These are phyloP conservation scores for Verticillium zaregamsianum DNA, from an alignment of 2,329 filamentous ascomycete genomes.

Conservation along the genomic window DNA sequence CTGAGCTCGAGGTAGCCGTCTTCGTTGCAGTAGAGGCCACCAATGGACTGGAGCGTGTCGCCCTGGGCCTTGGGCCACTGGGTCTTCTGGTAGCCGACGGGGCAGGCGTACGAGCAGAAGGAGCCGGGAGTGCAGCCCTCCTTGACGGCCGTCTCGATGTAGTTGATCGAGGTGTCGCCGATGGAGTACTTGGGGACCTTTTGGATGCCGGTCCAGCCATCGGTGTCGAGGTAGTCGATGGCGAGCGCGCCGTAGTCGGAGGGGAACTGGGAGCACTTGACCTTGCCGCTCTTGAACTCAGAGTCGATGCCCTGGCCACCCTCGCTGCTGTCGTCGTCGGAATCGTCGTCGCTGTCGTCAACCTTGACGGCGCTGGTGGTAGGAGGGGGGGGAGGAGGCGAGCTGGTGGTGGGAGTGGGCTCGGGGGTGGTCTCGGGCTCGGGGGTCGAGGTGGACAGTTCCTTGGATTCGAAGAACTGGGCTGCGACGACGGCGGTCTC, in stretches of 20 bases:
- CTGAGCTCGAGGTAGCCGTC: constrained; percentile 74
- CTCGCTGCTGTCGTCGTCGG: constrained; percentile 15
- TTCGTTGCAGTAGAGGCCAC: constrained; percentile 76
- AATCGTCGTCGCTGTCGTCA: constrained; percentile 16
- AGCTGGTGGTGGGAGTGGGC: constrained; percentile 16
- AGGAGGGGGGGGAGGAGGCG: constrained; percentile 20
- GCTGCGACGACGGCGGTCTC: constrained; percentile 31
- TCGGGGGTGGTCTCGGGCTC: constrained; percentile 22
- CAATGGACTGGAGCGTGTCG: constrained; percentile 74
- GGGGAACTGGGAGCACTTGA: constrained; percentile 72
- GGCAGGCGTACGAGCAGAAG: constrained; percentile 93
- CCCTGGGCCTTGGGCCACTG: constrained; percentile 85
- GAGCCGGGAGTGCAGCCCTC: constrained; percentile 58
- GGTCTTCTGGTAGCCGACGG: constrained; percentile 84
- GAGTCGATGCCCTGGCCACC: constrained; percentile 52
- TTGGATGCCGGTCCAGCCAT: constrained; percentile 80
- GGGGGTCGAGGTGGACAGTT: constrained; percentile 25
- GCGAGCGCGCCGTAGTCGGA: constrained; percentile 73
- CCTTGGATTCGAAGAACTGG: constrained; percentile 48
- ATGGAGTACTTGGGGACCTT: constrained; percentile 47
- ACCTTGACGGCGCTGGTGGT: constrained; percentile 17
- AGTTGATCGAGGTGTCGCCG: constrained; percentile 51
- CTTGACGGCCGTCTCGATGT: constrained; percentile 59
- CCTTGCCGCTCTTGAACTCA: constrained; percentile 70
- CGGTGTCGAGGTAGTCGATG: constrained; percentile 63